These are phyloP conservation scores for Barnettozyma botsteinii DNA, from an alignment of 805 yeast species.

Conservation along the genomic window DNA sequence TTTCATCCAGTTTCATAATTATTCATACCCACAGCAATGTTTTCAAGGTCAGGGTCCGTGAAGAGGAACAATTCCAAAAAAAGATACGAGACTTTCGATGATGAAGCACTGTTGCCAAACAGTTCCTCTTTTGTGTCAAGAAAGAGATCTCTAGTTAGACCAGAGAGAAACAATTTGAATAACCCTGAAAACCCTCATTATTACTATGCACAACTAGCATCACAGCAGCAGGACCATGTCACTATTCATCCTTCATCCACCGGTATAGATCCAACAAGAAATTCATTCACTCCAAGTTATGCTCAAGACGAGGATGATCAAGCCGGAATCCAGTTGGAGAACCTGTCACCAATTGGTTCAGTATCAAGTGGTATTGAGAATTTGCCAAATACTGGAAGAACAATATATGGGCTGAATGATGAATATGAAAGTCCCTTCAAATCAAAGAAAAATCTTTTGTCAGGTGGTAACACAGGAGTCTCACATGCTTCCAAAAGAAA, in stretches of 20 bases:
- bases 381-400: conserved; percentile 36
- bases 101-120: conserved; percentile 29
- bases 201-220: conserved; percentile 71
- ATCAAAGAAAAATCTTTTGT: neutral
- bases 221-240: conserved; percentile 56
- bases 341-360: conserved; percentile 10
- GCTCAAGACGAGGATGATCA: conserved; percentile 14
- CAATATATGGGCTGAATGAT: conserved; percentile 57
- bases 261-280: conserved; percentile 55
- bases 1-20: too few species aligned
- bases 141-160: conserved; percentile 72
- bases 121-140: conserved; percentile 24
- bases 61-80: conserved; percentile 19
- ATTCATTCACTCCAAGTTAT: conserved; percentile 11
- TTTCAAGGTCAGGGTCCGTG: conserved; percentile 22
- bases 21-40: conserved; percentile 17
- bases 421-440: conserved; percentile 33
- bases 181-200: conserved; percentile 68
- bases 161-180: conserved; percentile 68
- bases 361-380: conserved; percentile 1
- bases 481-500: conserved; percentile 4
- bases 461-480: neutral
- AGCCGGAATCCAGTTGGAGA: conserved; percentile 19
- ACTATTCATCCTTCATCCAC: conserved; percentile 63
- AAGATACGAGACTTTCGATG: conserved; percentile 24